A percentile compares a stretch with the other conserved stretches of the same genome.
Conservation (phyloP, 2,329 filamentous ascomycete species). For the Monilinia laxa region DNA sequence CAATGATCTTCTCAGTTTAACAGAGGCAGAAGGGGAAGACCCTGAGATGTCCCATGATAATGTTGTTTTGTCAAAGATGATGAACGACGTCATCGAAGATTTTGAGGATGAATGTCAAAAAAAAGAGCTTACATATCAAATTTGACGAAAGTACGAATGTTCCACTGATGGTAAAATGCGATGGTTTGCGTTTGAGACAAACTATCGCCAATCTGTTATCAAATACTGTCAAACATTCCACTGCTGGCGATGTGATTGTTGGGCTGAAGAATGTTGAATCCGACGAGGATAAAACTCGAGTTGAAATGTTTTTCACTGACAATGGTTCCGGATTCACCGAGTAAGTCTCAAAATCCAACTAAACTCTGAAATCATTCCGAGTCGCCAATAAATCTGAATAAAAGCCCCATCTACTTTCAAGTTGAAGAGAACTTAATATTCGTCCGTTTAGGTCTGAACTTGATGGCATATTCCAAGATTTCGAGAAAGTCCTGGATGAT, state of each 20-base stretch:
- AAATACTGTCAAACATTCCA: constrained; percentile 32
- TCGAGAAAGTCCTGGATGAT: constrained; percentile 57
- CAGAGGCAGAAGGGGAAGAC: constrained; percentile 81
- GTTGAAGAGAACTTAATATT: constrained; percentile 71
- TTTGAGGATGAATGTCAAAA: constrained; percentile 70
- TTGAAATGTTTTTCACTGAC: constrained; percentile 32
- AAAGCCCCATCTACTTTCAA: constrained; percentile 65
- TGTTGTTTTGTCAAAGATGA: constrained; percentile 69
- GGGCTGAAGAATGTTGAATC: constrained; percentile 23
- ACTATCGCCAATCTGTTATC: constrained; percentile 31
- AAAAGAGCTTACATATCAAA: constrained; percentile 25
- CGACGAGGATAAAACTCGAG: constrained; percentile 24
- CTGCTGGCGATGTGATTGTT: constrained; percentile 25
- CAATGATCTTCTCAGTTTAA: constrained; percentile 85
- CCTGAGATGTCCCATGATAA: constrained; percentile 76
- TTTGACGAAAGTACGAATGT: constrained; percentile 25
- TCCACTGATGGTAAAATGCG: constrained; percentile 29
- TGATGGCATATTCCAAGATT: constrained; percentile 57
- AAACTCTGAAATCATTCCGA: too few species aligned
- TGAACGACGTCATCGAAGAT: constrained; percentile 72
- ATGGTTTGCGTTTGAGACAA: constrained; percentile 30
- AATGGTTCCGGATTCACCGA: constrained; percentile 31
- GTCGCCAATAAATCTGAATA: constrained; percentile 49
- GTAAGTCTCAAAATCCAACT: background rate
- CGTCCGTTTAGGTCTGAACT: constrained; percentile 64